Conservation (phyloP, 192 early-diverging fungal genomes). For the Funneliformis geosporum region DNA sequence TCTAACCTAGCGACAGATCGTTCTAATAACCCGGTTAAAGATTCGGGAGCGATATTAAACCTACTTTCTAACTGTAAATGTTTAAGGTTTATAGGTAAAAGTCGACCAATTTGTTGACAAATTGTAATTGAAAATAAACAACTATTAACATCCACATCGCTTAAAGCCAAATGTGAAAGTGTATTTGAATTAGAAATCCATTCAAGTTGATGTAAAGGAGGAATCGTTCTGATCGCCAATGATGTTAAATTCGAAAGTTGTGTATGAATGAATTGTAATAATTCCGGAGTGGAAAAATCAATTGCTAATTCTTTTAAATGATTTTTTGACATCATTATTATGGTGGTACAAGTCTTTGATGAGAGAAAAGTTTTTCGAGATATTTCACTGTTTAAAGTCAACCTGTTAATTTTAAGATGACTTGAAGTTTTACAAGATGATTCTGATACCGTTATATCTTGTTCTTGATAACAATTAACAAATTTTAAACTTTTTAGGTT, state of each 20-base stretch:
- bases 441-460: background rate
- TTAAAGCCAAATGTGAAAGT: constrained; percentile 10
- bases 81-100: background rate
- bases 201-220: background rate
- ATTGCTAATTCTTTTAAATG: constrained; percentile 12
- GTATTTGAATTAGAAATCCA: background rate
- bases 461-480: constrained; percentile 24
- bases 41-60: constrained; percentile 17
- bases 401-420: background rate
- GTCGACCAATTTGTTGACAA: background rate
- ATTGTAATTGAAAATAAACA: background rate
- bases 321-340: constrained; percentile 9
- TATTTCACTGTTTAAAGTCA: background rate
- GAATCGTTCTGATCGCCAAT: constrained; percentile 4
- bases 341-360: background rate
- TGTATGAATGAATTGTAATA: background rate
- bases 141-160: background rate
- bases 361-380: background rate
- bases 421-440: background rate
- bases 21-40: constrained; percentile 8
- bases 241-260: constrained; percentile 14
- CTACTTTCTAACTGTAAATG: constrained; percentile 22
- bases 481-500: constrained; percentile 19
- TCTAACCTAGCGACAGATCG: background rate
- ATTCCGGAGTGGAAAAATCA: constrained; percentile 1